These are phyloP conservation scores for Globisporangium canariense DNA, from an alignment of 352 stramenopile species.

Conservation along the genomic window DNA sequence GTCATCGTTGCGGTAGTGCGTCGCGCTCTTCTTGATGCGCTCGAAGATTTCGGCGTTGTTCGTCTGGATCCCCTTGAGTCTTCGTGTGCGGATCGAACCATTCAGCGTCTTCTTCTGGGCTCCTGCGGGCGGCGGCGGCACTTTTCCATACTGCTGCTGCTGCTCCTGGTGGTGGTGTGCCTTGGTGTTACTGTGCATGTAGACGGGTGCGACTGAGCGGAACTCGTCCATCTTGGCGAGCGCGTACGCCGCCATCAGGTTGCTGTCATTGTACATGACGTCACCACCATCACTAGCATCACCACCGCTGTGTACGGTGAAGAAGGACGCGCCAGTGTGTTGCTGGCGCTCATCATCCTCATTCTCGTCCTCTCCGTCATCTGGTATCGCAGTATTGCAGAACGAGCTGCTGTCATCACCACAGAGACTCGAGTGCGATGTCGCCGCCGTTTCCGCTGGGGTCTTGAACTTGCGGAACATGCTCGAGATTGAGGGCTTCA, in stretches of 20 bases:
- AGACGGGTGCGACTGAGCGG: conserved; percentile 27
- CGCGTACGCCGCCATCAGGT: conserved; percentile 3
- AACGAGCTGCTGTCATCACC: background rate
- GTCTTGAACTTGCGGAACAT: conserved; percentile 14
- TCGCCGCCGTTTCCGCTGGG: background rate
- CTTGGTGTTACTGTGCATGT: conserved; percentile 1
- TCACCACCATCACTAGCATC: background rate
- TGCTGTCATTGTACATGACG: background rate
- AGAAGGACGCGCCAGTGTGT: background rate
- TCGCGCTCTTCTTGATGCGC: conserved; percentile 54
- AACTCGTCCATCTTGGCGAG: conserved; percentile 55
- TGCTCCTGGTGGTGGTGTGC: background rate
- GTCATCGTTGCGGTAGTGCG: conserved; percentile 61
- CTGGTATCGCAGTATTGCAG: background rate
- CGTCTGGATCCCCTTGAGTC: conserved; percentile 59
- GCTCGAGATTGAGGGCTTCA: background rate
- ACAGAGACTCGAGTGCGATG: background rate
- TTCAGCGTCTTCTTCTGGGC: conserved; percentile 38
- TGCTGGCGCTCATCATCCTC: background rate
- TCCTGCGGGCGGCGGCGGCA: conserved; percentile 16
- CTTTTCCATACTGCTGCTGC: conserved; percentile 13
- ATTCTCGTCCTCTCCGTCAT: background rate
- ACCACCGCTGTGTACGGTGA: background rate
- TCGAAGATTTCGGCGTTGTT: conserved; percentile 57
- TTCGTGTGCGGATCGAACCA: conserved; percentile 40